Evolutionary conservation across 2,329 filamentous ascomycete species (phyloP).

Genomic region (Pseudocercospora crystallina): DNA sequence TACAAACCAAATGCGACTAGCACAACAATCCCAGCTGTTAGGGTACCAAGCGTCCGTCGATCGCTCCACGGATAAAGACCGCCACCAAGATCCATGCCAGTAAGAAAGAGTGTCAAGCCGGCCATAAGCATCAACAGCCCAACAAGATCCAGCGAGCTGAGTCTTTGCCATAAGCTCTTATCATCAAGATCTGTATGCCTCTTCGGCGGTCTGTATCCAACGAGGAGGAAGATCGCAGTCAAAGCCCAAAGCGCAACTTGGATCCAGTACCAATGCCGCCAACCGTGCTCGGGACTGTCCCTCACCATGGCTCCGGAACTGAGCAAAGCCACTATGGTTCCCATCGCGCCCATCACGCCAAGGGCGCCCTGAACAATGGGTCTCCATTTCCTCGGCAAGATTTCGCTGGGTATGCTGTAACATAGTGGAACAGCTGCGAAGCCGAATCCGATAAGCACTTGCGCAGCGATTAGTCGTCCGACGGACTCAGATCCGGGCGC

Average conservation of each 20-base stretch:
- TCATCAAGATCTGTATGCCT: constrained; percentile 13
- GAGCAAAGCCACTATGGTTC: constrained; percentile 4
- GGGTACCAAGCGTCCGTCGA: constrained; percentile 32
- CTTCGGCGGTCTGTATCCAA: constrained; percentile 22
- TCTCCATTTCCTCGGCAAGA: constrained; percentile 19
- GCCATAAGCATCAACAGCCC: constrained; percentile 19
- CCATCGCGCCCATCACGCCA: constrained; percentile 3
- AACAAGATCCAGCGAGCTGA: constrained; percentile 19
- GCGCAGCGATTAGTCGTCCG: constrained; percentile 15
- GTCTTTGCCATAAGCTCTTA: constrained; percentile 14
- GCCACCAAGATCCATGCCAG: constrained; percentile 36
- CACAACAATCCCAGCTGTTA: constrained; percentile 34
- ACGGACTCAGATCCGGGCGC: constrained; percentile 17
- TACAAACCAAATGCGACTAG: constrained; percentile 33
- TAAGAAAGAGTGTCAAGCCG: constrained; percentile 24
- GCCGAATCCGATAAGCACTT: constrained; percentile 18
- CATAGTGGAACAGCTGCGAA: constrained; percentile 18
- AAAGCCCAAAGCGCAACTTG: constrained; percentile 19
- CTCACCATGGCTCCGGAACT: constrained; percentile 7
- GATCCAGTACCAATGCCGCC: constrained; percentile 23
- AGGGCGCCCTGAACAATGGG: constrained; percentile 5
- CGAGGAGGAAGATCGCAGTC: constrained; percentile 13
- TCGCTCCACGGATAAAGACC: constrained; percentile 36
- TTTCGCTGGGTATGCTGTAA: constrained; percentile 19
- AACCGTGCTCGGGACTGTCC: constrained; percentile 9